Percentiles rank a stretch among this genome's conserved stretches.
phyloP scores from a whole-genome alignment of 2,329 filamentous ascomycete genomes.

The Penicillium sp. region DNA sequence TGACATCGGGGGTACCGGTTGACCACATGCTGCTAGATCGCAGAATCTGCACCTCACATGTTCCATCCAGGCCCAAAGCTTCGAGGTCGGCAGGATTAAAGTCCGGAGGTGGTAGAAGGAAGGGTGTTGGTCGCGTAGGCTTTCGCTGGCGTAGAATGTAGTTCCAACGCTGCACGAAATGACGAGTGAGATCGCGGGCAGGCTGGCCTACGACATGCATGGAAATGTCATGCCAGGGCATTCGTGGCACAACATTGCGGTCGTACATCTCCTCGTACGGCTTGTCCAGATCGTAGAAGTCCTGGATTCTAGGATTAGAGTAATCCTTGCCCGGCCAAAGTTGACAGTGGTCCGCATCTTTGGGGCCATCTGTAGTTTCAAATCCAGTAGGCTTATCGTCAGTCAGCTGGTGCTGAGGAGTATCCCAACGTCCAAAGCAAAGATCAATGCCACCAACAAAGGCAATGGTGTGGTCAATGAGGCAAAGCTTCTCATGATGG shows the following conservation, averaged over 20 bases:
- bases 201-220: conserved; percentile 99
- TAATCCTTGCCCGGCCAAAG: conserved; percentile 98
- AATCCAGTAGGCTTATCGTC: conserved; percentile 97
- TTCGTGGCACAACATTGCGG: conserved; percentile 80
- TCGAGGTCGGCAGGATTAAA: conserved; percentile 85
- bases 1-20: conserved; percentile 77
- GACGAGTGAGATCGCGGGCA: conserved; percentile 86
- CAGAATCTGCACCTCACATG: conserved; percentile 94
- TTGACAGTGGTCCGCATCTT: conserved; percentile 90
- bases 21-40: conserved; percentile 92
- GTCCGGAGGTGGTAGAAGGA: conserved; percentile 89
- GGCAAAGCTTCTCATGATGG: conserved; percentile 96
- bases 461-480: conserved; percentile 93
- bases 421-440: conserved; percentile 97
- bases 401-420: conserved; percentile 83
- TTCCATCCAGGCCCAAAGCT: conserved; percentile 83
- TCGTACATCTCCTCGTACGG: conserved; percentile 99
- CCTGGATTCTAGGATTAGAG: conserved; percentile 91
- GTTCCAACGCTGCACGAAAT: conserved; percentile 98
- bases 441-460: conserved; percentile 95
- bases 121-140: conserved; percentile 88
- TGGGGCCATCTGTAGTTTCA: conserved; percentile 72
- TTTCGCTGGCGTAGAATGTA: conserved; percentile 92
- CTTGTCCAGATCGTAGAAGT: conserved; percentile 90
- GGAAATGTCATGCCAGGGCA: conserved; percentile 98